These are phyloP conservation scores for Podaxis sp. DNA, from an alignment of 768 basidiomycete species.

Conservation along the genomic window DNA sequence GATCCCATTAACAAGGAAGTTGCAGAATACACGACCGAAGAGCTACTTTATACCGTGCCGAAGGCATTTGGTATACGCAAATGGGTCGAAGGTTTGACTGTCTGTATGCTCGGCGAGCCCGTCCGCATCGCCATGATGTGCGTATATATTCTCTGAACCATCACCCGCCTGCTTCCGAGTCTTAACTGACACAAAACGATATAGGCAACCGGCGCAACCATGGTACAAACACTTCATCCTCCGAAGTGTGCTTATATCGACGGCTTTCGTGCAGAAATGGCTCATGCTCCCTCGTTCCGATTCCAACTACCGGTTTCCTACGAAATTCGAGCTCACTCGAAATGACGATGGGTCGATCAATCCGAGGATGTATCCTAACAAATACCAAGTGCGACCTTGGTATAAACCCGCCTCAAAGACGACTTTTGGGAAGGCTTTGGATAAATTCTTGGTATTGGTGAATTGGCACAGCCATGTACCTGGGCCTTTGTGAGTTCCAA, in stretches of 20 bases:
- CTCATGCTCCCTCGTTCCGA: constrained; percentile 33
- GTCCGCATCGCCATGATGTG: constrained; percentile 47
- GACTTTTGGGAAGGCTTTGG: constrained; percentile 22
- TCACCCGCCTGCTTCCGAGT: neutral
- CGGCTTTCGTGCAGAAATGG: constrained; percentile 30
- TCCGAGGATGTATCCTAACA: constrained; percentile 31
- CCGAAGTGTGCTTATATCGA: constrained; percentile 16
- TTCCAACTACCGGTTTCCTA: constrained; percentile 15
- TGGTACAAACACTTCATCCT: constrained; percentile 25
- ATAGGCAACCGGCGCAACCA: constrained; percentile 35
- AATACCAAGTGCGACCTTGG: constrained; percentile 37
- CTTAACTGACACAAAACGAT: neutral
- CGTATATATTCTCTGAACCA: constrained; percentile 8
- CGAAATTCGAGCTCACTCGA: constrained; percentile 20
- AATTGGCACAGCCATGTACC: constrained; percentile 35
- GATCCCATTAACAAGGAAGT: constrained; percentile 34
- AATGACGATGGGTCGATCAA: constrained; percentile 17
- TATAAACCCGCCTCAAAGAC: constrained; percentile 34
- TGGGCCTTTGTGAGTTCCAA: constrained; percentile 27
- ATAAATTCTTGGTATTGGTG: constrained; percentile 27
- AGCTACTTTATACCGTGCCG: constrained; percentile 36
- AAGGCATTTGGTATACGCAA: constrained; percentile 31
- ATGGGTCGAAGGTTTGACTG: constrained; percentile 27
- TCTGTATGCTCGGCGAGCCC: constrained; percentile 37
- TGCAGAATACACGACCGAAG: constrained; percentile 34